Evolutionary conservation across 768 basidiomycete genomes (phyloP), one percentile per base, ranked within the genome.

Genomic region (Lactarius hengduanensis): DNA sequence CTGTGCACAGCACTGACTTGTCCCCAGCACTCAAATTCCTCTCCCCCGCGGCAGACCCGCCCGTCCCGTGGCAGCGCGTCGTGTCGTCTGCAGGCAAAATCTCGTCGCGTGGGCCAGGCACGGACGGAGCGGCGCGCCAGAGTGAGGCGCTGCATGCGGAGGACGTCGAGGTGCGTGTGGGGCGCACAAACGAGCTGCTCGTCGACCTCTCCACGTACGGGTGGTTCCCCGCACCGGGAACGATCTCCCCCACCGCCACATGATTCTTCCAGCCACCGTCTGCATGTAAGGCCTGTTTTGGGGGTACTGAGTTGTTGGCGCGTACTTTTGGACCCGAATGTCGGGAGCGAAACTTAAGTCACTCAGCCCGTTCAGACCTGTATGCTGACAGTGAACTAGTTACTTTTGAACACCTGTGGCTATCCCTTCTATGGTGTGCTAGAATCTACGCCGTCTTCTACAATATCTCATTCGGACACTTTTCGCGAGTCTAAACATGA

Each of bases 11-110:
- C 43, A 50, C 53, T 62, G 56, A 62, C n/a, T 41, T 15, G 18
- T 15, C 34, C 15, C 15, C 66, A 94, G 91, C 92, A n/a, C 81
- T 94, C 58, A 93, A 93, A 72, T 89, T 87, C 70, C 76, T 93
- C 4, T 82, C 85, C 0, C 81, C 84, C 0, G 80, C 82, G 26
- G 79, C 81, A 1, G 79, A 80, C 30, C 87, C 88, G 0, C 86
- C 88, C 8, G 84, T 94, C 1, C 92, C 92, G 0, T 94, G 92
- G 92, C 82, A 93, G 67, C 84, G 92, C 36, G 90, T 94, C 4
- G 79, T 94, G 16, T 82, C 84, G 3, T 81, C 90, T 0, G 81
- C 86, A 0, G 92, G 92, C 1, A 77, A 80, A 1, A 90, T 92
- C 69, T 92, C 92, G 1, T 94, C 92, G 8, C 83, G 94, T 54